These are phyloP conservation scores for Hawksworthiomyces lignivorus DNA, from an alignment of 2,329 filamentous ascomycete genomes.

Conservation along the genomic window DNA sequence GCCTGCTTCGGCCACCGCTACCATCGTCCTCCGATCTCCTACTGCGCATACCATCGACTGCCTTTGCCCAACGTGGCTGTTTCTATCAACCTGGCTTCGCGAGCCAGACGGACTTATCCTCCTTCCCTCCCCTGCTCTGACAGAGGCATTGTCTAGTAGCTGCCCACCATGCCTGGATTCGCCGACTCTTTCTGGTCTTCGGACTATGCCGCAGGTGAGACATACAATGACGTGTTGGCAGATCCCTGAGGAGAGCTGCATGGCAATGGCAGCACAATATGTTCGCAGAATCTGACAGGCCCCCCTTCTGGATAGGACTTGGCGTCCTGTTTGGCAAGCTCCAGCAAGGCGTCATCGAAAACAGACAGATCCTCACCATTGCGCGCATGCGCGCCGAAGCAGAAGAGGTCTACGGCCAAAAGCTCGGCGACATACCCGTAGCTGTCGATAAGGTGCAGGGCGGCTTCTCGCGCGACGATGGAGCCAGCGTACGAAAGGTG, in stretches of 20 bases:
- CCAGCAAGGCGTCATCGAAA: constrained; percentile 91
- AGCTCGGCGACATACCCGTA: constrained; percentile 72
- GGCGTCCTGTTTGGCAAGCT: constrained; percentile 94
- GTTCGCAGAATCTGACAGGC: constrained; percentile 9
- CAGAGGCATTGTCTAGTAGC: constrained; percentile 5
- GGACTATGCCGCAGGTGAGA: constrained; percentile 87
- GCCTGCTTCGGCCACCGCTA: too few species aligned
- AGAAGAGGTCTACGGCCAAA: constrained; percentile 79
- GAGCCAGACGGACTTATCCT: too few species aligned
- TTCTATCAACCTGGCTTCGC: too few species aligned
- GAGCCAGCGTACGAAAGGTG: constrained; percentile 91
- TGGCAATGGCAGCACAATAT: too few species aligned
- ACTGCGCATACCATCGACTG: too few species aligned
- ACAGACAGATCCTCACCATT: constrained; percentile 86
- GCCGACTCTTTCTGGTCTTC: constrained; percentile 95
- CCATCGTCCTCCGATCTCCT: too few species aligned
- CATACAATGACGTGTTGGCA: too few species aligned
- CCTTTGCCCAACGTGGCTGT: too few species aligned
- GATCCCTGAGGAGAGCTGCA: too few species aligned
- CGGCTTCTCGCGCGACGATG: constrained; percentile 86
- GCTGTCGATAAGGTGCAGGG: constrained; percentile 73
- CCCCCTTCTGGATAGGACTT: too few species aligned
- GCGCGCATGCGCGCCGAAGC: constrained; percentile 92
- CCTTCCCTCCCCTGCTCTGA: not conserved
- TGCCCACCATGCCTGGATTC: constrained; percentile 69